A percentile compares a stretch with the other conserved stretches of the same genome.
phyloP scores from a whole-genome alignment of 1,284 basidiomycete species.

The Pascua sp. region DNA sequence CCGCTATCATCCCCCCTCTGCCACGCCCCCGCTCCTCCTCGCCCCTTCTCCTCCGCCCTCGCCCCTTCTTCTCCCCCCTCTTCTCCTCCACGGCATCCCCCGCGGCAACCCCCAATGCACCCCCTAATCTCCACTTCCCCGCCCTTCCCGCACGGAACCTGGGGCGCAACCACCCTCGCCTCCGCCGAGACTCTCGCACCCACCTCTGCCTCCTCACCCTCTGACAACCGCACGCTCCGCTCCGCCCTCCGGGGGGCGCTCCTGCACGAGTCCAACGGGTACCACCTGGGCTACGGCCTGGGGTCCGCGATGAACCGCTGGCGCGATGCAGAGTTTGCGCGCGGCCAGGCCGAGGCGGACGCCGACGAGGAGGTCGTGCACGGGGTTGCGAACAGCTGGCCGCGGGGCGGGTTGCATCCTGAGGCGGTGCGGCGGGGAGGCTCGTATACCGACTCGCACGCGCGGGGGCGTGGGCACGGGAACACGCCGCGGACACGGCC shows the following conservation, averaged over 20 bases:
- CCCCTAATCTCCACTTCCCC: neutral
- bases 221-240: neutral
- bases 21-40: too few relatives aligned
- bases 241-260: neutral
- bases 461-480: neutral
- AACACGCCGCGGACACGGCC: neutral
- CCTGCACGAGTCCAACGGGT: constrained; percentile 1
- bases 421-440: neutral
- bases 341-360: neutral
- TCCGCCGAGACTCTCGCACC: neutral
- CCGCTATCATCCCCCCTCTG: too few relatives aligned
- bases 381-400: neutral
- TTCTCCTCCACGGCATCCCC: too few relatives aligned
- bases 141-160: neutral
- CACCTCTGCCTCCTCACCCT: neutral
- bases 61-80: too few relatives aligned
- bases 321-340: constrained; percentile 4
- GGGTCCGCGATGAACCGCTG: constrained; percentile 2
- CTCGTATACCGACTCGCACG: neutral
- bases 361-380: neutral
- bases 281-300: constrained; percentile 4
- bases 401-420: neutral
- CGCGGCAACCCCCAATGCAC: too few relatives aligned
- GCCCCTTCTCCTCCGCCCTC: too few relatives aligned
- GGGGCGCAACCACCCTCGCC: neutral